phyloP scores from a whole-genome alignment of 2,329 filamentous ascomycete genomes.

The Verticillium longisporum region DNA sequence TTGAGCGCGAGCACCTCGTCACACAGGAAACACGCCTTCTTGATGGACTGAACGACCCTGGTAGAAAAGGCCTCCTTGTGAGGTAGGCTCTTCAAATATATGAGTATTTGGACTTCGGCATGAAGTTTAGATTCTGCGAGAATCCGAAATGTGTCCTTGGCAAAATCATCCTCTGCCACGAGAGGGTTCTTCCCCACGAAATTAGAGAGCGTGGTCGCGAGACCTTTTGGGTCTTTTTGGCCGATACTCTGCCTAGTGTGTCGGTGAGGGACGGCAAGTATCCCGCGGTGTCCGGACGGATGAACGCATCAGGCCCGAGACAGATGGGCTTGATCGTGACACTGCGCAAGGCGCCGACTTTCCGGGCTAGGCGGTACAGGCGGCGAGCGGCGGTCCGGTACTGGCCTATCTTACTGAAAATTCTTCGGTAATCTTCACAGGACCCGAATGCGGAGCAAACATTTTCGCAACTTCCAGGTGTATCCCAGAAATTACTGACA shows the following conservation, averaged over 20 bases:
- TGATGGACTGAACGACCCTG: background rate
- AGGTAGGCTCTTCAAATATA: background rate
- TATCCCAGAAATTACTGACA: conserved; percentile 1
- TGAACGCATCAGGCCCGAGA: background rate
- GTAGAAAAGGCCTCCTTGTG: background rate
- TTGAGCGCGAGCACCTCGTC: background rate
- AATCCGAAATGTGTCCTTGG: background rate
- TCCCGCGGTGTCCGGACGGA: background rate
- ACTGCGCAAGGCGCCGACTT: conserved; percentile 4
- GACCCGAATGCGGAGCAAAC: background rate
- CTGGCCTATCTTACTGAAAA: conserved; percentile 26
- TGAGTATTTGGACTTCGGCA: background rate
- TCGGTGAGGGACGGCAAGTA: background rate
- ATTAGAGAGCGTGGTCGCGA: background rate
- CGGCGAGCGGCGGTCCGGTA: conserved; percentile 26
- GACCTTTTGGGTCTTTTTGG: background rate
- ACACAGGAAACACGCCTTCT: background rate
- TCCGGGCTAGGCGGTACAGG: conserved; percentile 24
- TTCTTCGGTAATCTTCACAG: conserved; percentile 19
- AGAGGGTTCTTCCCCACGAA: background rate
- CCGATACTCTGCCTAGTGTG: background rate
- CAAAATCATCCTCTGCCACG: background rate
- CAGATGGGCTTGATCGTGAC: background rate
- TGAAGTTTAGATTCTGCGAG: background rate
- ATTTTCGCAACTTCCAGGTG: conserved; percentile 7